Evolutionary conservation across 495 filamentous ascomycete species (phyloP), one percentile per base, ranked within the genome.

Genomic region (Podospora pseudoanserina): DNA sequence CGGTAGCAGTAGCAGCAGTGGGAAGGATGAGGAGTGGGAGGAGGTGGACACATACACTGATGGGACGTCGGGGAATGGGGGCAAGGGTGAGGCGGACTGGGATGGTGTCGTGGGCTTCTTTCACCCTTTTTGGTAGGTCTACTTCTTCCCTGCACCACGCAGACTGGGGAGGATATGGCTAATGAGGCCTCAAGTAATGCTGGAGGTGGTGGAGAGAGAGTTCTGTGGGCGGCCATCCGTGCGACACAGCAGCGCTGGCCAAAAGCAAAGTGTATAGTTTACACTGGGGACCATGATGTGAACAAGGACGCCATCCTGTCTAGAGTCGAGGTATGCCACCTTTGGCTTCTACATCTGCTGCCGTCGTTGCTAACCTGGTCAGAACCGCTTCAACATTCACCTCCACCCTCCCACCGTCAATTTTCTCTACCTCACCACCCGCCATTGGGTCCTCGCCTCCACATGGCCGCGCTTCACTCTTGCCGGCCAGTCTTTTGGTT

Each of bases 391-490:
- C 83, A 95, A 96, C 77, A 98, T 99, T 74, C 83, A 88, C 59
- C 87, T 99, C 60, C 89, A 97, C 76, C 83, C 92, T 2, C 89
- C 94, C 18, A 93, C 89, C 26, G 81, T 98, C 59, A 85, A 89
- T 73, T 92, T 98, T 74, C 86, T 98, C 70, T 97, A 97, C 80
- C 87, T 98, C 59, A 88, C 91, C 2, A 96, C 91, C 16, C 88
- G 96, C 55, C 87, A 90, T 73, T 96, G 89, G 80, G 91, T 97
- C 66, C 85, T 93, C 16, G 86, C 90, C 65, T 89, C 87, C 67
- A 93, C 89, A 68, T 99, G 91, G 82, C 93, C 96, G 32, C 91
- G 89, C 76, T 94, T 97, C 83, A 99, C 95, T 0, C 87, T 99
- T n/a, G 82, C 97, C 16, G 94, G 94, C 65, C 95, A 99, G 74